Conservation (phyloP, 805 yeast genomes). For the Yamadazyma olivae region DNA sequence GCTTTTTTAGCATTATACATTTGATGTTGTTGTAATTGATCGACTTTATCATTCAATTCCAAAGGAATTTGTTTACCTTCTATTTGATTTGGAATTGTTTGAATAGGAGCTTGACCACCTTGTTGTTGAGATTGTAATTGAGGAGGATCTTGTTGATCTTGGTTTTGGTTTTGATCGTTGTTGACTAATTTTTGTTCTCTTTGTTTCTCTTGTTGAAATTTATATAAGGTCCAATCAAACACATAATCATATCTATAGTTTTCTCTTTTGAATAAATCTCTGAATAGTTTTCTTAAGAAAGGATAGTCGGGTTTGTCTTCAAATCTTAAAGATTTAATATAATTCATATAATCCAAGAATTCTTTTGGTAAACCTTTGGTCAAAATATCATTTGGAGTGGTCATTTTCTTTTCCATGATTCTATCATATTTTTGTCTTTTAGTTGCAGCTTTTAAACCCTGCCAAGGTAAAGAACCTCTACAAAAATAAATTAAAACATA, state of each 20-base stretch:
- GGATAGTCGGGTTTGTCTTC: conserved; percentile 96
- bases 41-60: conserved; percentile 8
- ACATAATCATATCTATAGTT: conserved; percentile 90
- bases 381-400: conserved; percentile 79
- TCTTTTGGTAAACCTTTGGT: conserved; percentile 92
- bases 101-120: conserved; percentile 11
- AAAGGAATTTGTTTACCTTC: conserved; percentile 1
- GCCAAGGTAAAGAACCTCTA: conserved; percentile 98
- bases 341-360: conserved; percentile 82
- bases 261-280: conserved; percentile 85
- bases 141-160: conserved; percentile 19
- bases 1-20: conserved; percentile 8
- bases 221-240: conserved; percentile 94
- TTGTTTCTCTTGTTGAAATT: conserved; percentile 61
- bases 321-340: conserved; percentile 85
- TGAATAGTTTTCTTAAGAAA: conserved; percentile 80
- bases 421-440: conserved; percentile 96
- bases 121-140: conserved; percentile 9
- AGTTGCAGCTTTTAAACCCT: conserved; percentile 94
- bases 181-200: conserved; percentile 37
- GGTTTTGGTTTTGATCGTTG: conserved; percentile 20
- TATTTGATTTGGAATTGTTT: conserved; percentile 20
- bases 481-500: conserved; percentile 92
- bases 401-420: conserved; percentile 91
- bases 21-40: conserved; percentile 14